A percentile compares a stretch with the other conserved stretches of the same genome.
These are phyloP conservation scores for Ramaria rubella DNA, from an alignment of 768 basidiomycete species.

Conservation along the genomic window DNA sequence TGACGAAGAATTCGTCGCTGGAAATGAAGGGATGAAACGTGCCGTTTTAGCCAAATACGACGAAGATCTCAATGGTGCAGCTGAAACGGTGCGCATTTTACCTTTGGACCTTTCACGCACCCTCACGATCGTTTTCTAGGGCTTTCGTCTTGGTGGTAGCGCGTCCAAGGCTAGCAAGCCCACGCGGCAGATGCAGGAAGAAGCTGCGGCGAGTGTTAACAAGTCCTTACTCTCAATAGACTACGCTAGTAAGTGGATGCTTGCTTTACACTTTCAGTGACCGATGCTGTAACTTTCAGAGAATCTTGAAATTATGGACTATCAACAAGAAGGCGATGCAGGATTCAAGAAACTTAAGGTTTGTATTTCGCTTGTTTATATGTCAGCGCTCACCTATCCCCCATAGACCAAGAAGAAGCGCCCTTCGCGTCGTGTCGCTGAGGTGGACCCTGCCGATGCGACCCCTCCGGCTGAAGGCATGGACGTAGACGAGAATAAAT, in stretches of 20 bases:
- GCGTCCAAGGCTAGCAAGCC: slow-evolving; percentile 32
- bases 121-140: slow-evolving; percentile 37
- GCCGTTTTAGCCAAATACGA: slow-evolving; percentile 90
- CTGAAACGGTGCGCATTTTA: slow-evolving; percentile 49
- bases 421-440: slow-evolving; percentile 55
- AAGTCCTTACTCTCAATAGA: slow-evolving; percentile 37
- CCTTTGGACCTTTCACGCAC: not conserved
- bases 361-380: slow-evolving; percentile 11
- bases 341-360: slow-evolving; percentile 97
- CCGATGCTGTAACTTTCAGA: slow-evolving; percentile 38
- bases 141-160: slow-evolving; percentile 78
- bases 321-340: slow-evolving; percentile 82
- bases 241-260: slow-evolving; percentile 3
- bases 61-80: slow-evolving; percentile 72
- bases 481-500: slow-evolving; percentile 68
- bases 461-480: slow-evolving; percentile 41
- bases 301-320: slow-evolving; percentile 81
- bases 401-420: slow-evolving; percentile 89
- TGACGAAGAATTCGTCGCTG: slow-evolving; percentile 85
- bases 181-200: slow-evolving; percentile 41
- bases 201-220: slow-evolving; percentile 58
- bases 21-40: slow-evolving; percentile 70
- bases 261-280: not conserved
- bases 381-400: not conserved
- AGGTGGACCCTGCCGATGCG: slow-evolving; percentile 35